phyloP scores from a whole-genome alignment of 108 stramenopile species.

The Aureococcus anophagefferens region DNA sequence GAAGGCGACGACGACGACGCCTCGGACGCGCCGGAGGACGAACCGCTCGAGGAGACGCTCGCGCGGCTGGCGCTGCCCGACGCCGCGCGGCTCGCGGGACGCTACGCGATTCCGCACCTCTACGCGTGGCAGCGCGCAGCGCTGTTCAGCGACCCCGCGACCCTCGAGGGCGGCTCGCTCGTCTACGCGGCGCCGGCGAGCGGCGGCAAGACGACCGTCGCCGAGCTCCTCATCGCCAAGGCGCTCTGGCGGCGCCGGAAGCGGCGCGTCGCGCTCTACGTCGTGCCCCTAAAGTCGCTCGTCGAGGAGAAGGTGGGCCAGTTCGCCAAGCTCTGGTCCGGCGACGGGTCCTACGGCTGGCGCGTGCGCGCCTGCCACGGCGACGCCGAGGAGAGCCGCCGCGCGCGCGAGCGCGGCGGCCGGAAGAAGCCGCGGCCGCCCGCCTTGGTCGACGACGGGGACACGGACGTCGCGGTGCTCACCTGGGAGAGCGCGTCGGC shows the following conservation, averaged over 20 bases:
- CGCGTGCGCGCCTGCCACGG: not conserved
- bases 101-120: not conserved
- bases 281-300: not conserved
- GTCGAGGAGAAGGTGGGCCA: not conserved
- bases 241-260: not conserved
- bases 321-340: not conserved
- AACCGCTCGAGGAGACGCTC: too few species aligned
- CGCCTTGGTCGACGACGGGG: not conserved
- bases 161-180: not conserved
- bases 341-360: not conserved
- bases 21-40: too few species aligned
- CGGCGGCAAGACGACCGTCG: not conserved
- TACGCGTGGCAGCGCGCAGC: not conserved
- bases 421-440: not conserved
- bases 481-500: not conserved
- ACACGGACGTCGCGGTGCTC: not conserved
- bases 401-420: not conserved
- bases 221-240: not conserved
- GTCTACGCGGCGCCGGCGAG: not conserved
- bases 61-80: too few species aligned
- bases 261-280: not conserved
- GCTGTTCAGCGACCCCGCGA: not conserved
- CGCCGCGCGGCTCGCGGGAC: not conserved
- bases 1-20: too few species aligned
- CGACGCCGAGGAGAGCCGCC: not conserved